Evolutionary conservation across 1,284 basidiomycete species (phyloP), one percentile per base, ranked within the genome.

Genomic region (Leccinum holopus): DNA sequence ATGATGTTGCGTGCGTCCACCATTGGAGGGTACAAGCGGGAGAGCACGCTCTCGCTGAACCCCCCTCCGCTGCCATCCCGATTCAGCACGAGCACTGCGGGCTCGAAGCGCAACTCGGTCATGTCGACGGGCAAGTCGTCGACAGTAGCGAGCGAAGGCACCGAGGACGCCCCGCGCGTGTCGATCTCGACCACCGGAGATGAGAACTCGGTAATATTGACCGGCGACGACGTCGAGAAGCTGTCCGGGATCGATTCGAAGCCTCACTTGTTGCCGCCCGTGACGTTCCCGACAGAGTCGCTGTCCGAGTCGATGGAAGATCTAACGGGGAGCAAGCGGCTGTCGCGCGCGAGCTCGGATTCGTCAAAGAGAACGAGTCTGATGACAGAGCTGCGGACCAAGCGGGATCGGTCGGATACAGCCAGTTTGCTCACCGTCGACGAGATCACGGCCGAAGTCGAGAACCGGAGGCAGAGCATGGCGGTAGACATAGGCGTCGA

Each of bases 401-500:
- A 87, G 74, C 86, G 89, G 14, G 94, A 97, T 71, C 82, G 85
- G 55, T 92, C 91, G 2, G 96, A 98, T 71, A 91, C 91, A 1
- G 94, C 93, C 5, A 96, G 93, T 72, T 78, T 99, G 68, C 83
- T 99, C 72, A 99, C 97, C 0, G 92, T 99, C 14, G 97, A 99
- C 72, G 95, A 99, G 77, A 97, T 99, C 69, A 98, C 97, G 0
- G 95, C 94, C 5, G 93, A 97, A 70, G 93, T 99, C 1, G 97
- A 98, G 79, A 94, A 89, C 70, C 82, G 95, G 16, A 80, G 87
- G 18, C 80, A 82, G 66, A 85, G 83, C 68, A 80, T 79, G 69
- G 77, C 78, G 9, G 75, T 79, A 12, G 80, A 80, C 65, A 75
- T 71, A 66, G 75, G 78, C 25, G 79, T 78, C 14, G 81, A 81